Evolutionary conservation across 2,329 filamentous ascomycete genomes (phyloP).

Genomic region (Diplodia sapinea): DNA sequence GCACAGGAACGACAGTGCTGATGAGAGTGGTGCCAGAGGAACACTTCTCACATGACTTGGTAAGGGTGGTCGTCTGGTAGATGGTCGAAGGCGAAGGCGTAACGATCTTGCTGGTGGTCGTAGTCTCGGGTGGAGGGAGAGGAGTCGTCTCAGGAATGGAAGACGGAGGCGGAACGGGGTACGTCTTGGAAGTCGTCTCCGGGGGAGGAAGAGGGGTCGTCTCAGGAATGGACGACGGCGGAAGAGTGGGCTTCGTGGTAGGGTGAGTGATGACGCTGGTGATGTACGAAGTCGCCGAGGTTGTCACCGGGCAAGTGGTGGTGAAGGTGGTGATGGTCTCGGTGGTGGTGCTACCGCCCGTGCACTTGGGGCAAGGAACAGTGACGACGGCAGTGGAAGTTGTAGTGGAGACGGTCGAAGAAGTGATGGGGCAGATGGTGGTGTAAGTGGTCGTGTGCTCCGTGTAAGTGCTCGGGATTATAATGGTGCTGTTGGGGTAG

Average conservation of each 20-base stretch:
- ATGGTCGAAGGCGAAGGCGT: constrained; percentile 22
- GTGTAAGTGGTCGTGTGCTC: constrained; percentile 32
- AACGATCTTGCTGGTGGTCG: constrained; percentile 2
- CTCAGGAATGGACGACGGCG: constrained; percentile 4
- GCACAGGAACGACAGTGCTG: constrained; percentile 2
- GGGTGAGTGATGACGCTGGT: constrained; percentile 16
- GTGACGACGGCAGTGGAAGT: constrained; percentile 31
- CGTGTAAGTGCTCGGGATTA: constrained; percentile 17
- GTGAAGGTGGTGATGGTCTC: constrained; percentile 11
- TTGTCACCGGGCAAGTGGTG: constrained; percentile 23
- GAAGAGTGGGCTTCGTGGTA: background rate
- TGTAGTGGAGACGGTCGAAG: constrained; percentile 32
- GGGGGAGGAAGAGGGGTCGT: background rate
- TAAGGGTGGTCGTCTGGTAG: constrained; percentile 20
- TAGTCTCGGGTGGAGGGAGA: background rate
- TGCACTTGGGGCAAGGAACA: constrained; percentile 23
- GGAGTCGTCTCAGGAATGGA: background rate
- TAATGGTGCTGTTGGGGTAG: constrained; percentile 12
- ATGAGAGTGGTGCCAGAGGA: constrained; percentile 4
- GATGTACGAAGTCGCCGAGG: constrained; percentile 20
- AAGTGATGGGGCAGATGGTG: constrained; percentile 33
- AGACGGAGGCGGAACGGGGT: background rate
- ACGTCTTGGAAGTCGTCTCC: constrained; percentile 7
- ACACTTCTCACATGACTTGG: constrained; percentile 7
- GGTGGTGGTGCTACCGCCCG: constrained; percentile 24